Evolutionary conservation across 129 eudicot genomes (phyloP).

Genomic region (Solidago caesia): DNA sequence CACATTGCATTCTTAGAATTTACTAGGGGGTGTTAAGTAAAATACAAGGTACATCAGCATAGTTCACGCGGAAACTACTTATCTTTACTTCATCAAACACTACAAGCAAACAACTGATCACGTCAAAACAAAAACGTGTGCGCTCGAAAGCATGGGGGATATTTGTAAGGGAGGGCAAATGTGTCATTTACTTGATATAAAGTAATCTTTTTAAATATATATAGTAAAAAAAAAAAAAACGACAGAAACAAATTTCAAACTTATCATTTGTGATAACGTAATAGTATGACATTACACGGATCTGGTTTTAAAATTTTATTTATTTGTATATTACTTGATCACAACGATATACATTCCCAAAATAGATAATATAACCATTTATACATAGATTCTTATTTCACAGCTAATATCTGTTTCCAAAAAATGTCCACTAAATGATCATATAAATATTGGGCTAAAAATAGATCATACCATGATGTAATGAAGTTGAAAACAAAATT

Average conservation of each 20-base stretch:
- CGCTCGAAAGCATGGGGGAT: slow-evolving; percentile 19
- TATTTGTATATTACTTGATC: background rate
- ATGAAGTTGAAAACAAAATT: background rate
- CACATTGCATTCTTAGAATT: slow-evolving; percentile 4
- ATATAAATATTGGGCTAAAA: background rate
- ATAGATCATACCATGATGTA: background rate
- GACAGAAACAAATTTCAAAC: background rate
- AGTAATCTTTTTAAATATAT: background rate
- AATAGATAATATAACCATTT: background rate
- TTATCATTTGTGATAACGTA: background rate
- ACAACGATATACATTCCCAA: background rate
- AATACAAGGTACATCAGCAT: slow-evolving; percentile 26
- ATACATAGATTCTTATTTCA: background rate
- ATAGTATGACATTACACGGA: background rate
- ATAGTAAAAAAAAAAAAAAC: background rate
- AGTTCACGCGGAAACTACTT: slow-evolving; percentile 34
- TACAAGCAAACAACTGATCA: slow-evolving; percentile 33
- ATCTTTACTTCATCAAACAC: slow-evolving; percentile 14
- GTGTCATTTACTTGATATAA: slow-evolving; percentile 11
- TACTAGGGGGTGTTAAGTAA: slow-evolving; percentile 8
- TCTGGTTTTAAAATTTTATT: background rate
- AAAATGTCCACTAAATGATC: background rate
- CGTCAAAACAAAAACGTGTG: slow-evolving; percentile 36
- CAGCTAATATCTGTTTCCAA: background rate
- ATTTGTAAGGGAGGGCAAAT: slow-evolving; percentile 23